Base-by-base conservation (phyloP, 176 grass and related monocot species). In the Leersia perrieri region DNA sequence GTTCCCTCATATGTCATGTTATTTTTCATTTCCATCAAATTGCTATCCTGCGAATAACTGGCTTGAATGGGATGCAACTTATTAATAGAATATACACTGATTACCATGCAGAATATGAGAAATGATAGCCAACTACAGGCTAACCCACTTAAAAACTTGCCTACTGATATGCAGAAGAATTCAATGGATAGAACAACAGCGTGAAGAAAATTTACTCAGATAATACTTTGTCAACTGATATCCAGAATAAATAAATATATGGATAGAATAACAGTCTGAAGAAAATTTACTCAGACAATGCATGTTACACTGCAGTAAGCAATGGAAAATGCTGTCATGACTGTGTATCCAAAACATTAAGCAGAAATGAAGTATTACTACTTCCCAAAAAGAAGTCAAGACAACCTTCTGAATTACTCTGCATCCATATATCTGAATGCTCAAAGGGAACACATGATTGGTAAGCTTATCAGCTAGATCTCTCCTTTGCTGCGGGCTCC, bases 381-480 rank as follows among this genome's bases (percentile, higher is more conserved):
- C 58, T 20, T 40, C 11, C 26, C 53, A n/a, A 51, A 81, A 74
- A 47, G 57, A 62, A 73, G 5, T 89, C 41, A 83, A 63, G 44
- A 45, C 22, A 78, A 98, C 95, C 95, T 98, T 95, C 68, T 98
- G 95, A 80, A 98, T 95, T 76, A 98, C 95, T 67, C 95, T 88
- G 65, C 95, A 98, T 5, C 95, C 95, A 68, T 98, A 98, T 88
- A 98, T 98, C 44, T 98, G 95, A 89, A 93, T 88, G 62, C 95
- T 98, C 60, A 98, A 80, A 45, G 86, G 69, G 14, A 95, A 81
- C 57, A 95, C 89, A 75, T 95, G 87, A 63, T 92, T 86, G 58
- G 77, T 67, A 73, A 98, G 86, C 33, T 88, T 98, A 70, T 82
- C 88, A 42, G 86, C 88, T 75, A 98, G 90, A 66, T 98, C 88